Evolutionary conservation across 1,284 basidiomycete species (phyloP), one percentile per base, ranked within the genome.

Genomic region (Trametes versicolor): DNA sequence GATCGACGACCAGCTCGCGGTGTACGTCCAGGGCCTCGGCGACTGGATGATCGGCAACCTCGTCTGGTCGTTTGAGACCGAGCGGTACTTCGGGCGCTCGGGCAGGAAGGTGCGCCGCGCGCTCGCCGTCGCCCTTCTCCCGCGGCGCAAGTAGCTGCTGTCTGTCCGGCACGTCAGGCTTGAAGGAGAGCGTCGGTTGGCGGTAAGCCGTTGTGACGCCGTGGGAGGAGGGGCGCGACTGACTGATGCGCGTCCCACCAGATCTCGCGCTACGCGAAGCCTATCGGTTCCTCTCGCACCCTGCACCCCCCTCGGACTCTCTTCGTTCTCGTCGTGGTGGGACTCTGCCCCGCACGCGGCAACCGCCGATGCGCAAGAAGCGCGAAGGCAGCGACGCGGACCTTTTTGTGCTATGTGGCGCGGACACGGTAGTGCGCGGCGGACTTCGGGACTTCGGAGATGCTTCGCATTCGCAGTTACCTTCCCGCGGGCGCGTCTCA

Each of bases 31-130:
- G 36, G 80, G 80, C 15, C 70, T 82, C 62, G 73, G 72, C 58
- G 76, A 80, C 65, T 80, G 79, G 79, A 79, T 82, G 64, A 73
- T 78, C 37, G 80, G 80, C n/a, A 77, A 75, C 60, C 70, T 82
- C 52, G 75, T 79, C 63, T 82, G 81, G 81, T 78, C 78, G 57
- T 82, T 81, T 68, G 73, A 78, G 68, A 78, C 79, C n/a, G 74
- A 74, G 61, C 73, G 81, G 19, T 82, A 83, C 71, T 81, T 83
- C 66, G 80, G 78, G 23, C 73, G 75, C 59, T 65, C 68, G 19
- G 80, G 80, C 4, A 57, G 60, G 10, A 66, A 73, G 62, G 75
- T 81, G 50, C 80, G 78, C 74, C 73, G 70, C 51, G 74, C 71
- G 13, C 71, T 79, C 25, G 64, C 74, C n/a, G 77, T 82, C 54